Evolutionary conservation across 2,329 filamentous ascomycete species (phyloP), one percentile per base, ranked within the genome.

Genomic region (Diaporthe ampelina): DNA sequence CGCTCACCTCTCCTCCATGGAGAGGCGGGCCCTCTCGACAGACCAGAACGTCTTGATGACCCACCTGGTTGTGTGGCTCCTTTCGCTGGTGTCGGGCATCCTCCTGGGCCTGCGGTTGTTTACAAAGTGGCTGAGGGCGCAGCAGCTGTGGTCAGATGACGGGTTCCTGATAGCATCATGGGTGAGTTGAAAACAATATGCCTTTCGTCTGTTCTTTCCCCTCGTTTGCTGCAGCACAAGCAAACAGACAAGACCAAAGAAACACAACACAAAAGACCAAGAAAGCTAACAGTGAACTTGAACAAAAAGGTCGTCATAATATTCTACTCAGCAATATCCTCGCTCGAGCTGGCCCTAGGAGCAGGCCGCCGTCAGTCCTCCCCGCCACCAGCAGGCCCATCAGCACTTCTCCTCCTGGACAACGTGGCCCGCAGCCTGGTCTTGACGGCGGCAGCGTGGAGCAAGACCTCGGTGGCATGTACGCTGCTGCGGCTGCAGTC

Each of bases 331-430:
- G 70, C 68, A 35, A 58, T 61, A n/a, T 32, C 67, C 11, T 74
- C 73, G 4, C 58, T 74, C 29, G 57, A 71, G 56, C 67, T 74
- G 13, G 73, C 68, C 58, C 68, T 74, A n/a, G 73, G 73, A 11
- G 17, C 57, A 35, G 73, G 73, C 48, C 19, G 63, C 4, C 35
- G 26, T 19, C 32, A 21, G 37, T 35, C 59, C 1, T 26, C 50
- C 1, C 1, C 32, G 6, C 29, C 63, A 2, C 29, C 63, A 1
- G 2, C 29, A n/a, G 63, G 29, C 19, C 32, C 67, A 3, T 72
- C 73, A 17, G 50, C 73, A 9, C 48, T 68, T 13, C 57, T 58
- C 21, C 67, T 74, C 35, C 57, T 74, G 45, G 73, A 74, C 52
- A 67, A 74, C 50, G 67, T 74, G 5, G 50, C 73, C 10, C 73